These are phyloP conservation scores for Metschnikowia rubicola DNA, from an alignment of 805 yeast species.

Conservation along the genomic window DNA sequence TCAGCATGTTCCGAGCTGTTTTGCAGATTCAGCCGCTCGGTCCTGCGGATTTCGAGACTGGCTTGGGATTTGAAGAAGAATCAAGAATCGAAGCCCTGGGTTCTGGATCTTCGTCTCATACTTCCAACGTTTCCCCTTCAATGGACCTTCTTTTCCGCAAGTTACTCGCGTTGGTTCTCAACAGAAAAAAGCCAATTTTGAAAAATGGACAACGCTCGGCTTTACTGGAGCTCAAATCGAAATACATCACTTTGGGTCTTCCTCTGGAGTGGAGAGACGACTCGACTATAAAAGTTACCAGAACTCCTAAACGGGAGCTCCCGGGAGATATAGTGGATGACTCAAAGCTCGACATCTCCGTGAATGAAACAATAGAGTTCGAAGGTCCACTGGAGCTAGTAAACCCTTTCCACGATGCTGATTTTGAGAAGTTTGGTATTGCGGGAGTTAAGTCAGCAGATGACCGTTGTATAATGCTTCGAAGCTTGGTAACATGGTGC, in stretches of 20 bases:
- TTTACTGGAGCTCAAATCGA: conserved; percentile 31
- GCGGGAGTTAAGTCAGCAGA: conserved; percentile 27
- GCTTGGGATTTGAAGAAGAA: conserved; percentile 24
- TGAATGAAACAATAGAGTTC: conserved; percentile 12
- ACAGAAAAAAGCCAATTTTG: conserved; percentile 32
- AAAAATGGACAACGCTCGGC: conserved; percentile 26
- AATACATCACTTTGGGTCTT: conserved; percentile 27
- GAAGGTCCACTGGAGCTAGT: conserved; percentile 14
- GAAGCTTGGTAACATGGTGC: conserved; percentile 36
- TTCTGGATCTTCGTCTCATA: not conserved
- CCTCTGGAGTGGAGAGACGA: conserved; percentile 40
- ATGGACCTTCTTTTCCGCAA: conserved; percentile 34
- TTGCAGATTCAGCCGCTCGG: conserved; percentile 26
- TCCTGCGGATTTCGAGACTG: conserved; percentile 38
- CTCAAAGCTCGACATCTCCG: conserved; percentile 19
- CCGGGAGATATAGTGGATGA: conserved; percentile 23
- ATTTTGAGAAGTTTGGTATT: conserved; percentile 33
- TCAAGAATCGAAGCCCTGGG: not conserved
- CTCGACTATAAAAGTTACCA: conserved; percentile 6
- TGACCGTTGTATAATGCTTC: conserved; percentile 36
- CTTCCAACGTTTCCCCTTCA: conserved; percentile 20
- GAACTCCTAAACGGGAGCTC: conserved; percentile 5
- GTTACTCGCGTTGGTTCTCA: conserved; percentile 33
- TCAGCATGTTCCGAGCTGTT: conserved; percentile 29
- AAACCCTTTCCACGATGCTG: conserved; percentile 23